Percentiles rank a stretch among this genome's conserved stretches.
Evolutionary conservation across 1,284 basidiomycete genomes (phyloP).

Genomic region (Schizophyllum amplum): DNA sequence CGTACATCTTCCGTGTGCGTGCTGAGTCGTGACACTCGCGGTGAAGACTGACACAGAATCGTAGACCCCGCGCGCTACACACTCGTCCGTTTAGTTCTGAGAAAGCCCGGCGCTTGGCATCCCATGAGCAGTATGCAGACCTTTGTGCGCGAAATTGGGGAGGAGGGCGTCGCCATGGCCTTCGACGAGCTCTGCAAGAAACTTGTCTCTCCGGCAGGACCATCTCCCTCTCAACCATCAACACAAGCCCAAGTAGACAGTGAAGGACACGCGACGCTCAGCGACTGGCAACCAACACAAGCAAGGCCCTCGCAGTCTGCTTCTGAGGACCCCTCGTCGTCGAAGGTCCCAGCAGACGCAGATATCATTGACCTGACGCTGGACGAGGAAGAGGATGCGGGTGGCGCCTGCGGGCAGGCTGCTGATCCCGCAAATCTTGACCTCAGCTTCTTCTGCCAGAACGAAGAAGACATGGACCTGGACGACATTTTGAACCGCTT

Average conservation of each 20-base stretch:
- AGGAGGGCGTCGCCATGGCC: neutral
- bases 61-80: neutral
- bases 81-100: neutral
- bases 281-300: neutral
- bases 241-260: neutral
- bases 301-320: neutral
- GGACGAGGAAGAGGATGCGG: neutral
- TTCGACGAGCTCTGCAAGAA: neutral
- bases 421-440: neutral
- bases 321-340: neutral
- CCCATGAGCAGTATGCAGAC: neutral
- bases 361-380: neutral
- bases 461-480: neutral
- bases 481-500: neutral
- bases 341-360: neutral
- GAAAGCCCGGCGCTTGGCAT: neutral
- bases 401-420: neutral
- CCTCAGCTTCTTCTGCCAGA: neutral
- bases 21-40: neutral
- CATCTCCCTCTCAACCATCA: neutral
- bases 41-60: neutral
- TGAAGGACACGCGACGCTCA: neutral
- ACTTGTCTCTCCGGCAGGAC: neutral
- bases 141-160: neutral
- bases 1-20: neutral